Conservation (phyloP, 768 basidiomycete species). For the Lactarius vividus region DNA sequence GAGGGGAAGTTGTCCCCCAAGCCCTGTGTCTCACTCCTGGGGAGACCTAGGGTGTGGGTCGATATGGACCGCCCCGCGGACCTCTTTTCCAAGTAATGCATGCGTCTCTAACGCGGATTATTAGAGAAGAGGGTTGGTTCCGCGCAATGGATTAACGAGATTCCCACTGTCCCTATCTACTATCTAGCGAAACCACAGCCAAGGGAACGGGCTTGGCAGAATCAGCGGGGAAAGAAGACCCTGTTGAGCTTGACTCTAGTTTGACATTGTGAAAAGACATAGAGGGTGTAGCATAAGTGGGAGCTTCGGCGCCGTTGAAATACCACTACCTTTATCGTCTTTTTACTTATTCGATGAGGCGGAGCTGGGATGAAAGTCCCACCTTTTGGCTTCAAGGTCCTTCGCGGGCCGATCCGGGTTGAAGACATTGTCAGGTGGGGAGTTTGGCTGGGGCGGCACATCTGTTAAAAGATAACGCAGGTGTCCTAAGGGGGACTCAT, state of each 20-base stretch:
- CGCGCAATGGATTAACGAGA: constrained; percentile 43
- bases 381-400: constrained; percentile 71
- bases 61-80: neutral
- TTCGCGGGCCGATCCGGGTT: constrained; percentile 64
- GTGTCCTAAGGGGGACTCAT: constrained; percentile 60
- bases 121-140: neutral
- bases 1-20: too few relatives aligned
- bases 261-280: constrained; percentile 84
- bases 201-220: constrained; percentile 32
- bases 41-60: neutral
- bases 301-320: constrained; percentile 75
- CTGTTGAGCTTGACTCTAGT: constrained; percentile 86
- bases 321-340: constrained; percentile 80
- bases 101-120: too few relatives aligned
- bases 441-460: constrained; percentile 81
- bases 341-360: constrained; percentile 78
- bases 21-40: neutral
- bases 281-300: constrained; percentile 80
- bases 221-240: constrained; percentile 74
- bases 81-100: too few relatives aligned
- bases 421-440: constrained; percentile 79
- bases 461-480: constrained; percentile 38
- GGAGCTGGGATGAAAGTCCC: constrained; percentile 68
- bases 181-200: constrained; percentile 48
- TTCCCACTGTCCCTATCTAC: constrained; percentile 47